Evolutionary conservation across 768 basidiomycete species (phyloP), one percentile per base, ranked within the genome.

Genomic region (Calvatia gigantea): DNA sequence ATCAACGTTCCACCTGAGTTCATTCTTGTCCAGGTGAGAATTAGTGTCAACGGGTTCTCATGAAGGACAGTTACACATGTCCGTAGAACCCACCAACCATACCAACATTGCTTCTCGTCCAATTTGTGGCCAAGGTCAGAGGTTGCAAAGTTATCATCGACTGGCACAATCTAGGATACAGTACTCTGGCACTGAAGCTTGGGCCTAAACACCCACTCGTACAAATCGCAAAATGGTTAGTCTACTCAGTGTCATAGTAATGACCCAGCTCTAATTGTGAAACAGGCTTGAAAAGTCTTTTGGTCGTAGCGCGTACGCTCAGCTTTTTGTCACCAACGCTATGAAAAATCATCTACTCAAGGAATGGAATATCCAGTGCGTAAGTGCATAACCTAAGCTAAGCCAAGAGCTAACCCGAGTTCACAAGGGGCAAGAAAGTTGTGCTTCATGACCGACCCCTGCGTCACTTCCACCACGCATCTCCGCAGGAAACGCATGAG

Each of bases 81-180:
- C 39, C 25, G 45, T 32, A 99, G 93, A 99, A 98, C 65, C 97
- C 97, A 25, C 97, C 97, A 7, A 91, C 90, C 57, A 94, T 99
- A 33, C 97, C 97, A 1, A 95, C 95, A 0, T 81, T 99, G 15
- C 86, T 87, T 2, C 73, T 98, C 17, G 92, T 91, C 2, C 89
- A 90, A 78, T 68, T 94, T 25, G 84, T 87, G 1, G 81, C 81
- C 19, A 65, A 73, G 17, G 63, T 92, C 14, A 79, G 84, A 15
- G 87, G 89, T 2, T 87, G 87, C 61, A 92, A 90, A 63, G 75
- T 99, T 61, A 90, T 99, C 57, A 94, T 99, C 52, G 97, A 99
- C 72, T 99, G 97, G 97, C 97, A 99, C 68, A 99, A 99, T 69
- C 81, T 96, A 23, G 97, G 97, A 15, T 94, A 93, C 67, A 96